A percentile compares a stretch with the other conserved stretches of the same genome.
phyloP scores from a whole-genome alignment of 2,329 filamentous ascomycete species.

The Thielaviopsis punctulata region DNA sequence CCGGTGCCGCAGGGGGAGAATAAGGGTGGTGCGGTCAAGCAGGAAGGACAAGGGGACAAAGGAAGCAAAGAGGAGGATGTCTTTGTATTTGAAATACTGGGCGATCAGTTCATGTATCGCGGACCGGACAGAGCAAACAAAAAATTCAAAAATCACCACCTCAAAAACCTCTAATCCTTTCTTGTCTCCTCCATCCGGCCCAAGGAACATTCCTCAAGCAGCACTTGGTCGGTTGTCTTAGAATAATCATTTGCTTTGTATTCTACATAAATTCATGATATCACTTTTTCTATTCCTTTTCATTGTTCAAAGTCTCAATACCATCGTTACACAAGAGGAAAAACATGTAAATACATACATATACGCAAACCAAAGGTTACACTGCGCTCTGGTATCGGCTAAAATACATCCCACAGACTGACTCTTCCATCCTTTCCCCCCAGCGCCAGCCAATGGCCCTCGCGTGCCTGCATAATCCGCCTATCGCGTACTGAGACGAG shows the following conservation, averaged over 20 bases:
- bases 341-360: too few relatives aligned
- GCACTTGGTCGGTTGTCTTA: background rate
- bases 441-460: conserved; percentile 73
- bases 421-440: conserved; percentile 92
- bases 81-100: conserved; percentile 70
- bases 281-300: background rate
- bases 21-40: conserved; percentile 8
- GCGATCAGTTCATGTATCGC: conserved; percentile 69
- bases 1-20: conserved; percentile 23
- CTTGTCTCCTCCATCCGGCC: background rate
- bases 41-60: conserved; percentile 14
- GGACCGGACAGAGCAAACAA: conserved; percentile 73
- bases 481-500: conserved; percentile 38
- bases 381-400: background rate
- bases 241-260: too few relatives aligned
- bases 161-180: conserved; percentile 47
- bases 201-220: background rate
- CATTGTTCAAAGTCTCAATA: background rate
- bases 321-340: background rate
- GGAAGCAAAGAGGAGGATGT: conserved; percentile 11
- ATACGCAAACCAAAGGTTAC: background rate
- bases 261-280: background rate
- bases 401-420: conserved; percentile 91
- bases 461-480: conserved; percentile 44
- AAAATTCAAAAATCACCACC: conserved; percentile 78